phyloP scores from a whole-genome alignment of 2,329 filamentous ascomycete genomes.

The Fusarium secorum region DNA sequence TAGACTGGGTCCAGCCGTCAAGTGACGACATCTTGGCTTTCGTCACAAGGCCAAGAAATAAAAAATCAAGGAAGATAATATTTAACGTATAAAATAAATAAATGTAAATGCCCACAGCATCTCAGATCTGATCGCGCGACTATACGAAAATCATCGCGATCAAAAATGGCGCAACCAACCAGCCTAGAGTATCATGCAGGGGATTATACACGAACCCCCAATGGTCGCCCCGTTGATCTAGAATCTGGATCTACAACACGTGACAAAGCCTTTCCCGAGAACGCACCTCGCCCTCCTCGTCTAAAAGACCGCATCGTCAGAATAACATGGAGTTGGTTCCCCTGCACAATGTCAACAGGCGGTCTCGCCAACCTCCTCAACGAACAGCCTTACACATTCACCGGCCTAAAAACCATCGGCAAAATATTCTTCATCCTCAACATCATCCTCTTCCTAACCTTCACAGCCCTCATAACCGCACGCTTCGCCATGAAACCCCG shows the following conservation, averaged over 20 bases:
- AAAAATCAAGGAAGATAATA: neutral
- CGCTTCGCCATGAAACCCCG: conserved; percentile 10
- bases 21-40: neutral
- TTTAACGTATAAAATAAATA: rapidly evolving
- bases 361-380: conserved; percentile 15
- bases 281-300: neutral
- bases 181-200: neutral
- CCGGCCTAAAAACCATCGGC: neutral
- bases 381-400: conserved; percentile 17
- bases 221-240: neutral
- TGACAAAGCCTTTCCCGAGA: neutral
- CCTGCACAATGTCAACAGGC: conserved; percentile 20
- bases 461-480: neutral
- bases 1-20: neutral
- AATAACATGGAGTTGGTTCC: conserved; percentile 15
- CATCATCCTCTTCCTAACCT: conserved; percentile 1
- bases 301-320: conserved; percentile 15
- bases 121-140: neutral
- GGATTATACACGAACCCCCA: neutral
- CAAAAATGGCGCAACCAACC: neutral
- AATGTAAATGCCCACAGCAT: rapidly evolving
- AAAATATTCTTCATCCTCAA: conserved; percentile 20
- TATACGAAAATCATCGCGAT: rapidly evolving
- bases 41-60: neutral
- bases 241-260: neutral